Conservation (phyloP, 2,329 filamentous ascomycete species). For the Hysterium pulicare region DNA sequence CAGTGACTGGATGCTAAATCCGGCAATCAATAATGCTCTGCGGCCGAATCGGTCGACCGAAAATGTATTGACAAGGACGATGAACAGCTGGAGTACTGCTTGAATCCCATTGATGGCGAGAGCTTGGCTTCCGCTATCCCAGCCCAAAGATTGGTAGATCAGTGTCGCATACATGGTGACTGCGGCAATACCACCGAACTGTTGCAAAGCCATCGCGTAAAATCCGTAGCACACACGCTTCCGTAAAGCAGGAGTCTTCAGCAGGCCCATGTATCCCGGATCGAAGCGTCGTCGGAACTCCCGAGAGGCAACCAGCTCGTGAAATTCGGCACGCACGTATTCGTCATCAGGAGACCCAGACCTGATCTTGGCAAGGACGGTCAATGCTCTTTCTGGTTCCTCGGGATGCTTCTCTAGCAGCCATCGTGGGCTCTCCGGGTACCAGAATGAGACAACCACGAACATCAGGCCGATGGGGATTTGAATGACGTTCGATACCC, state of each 20-base stretch:
- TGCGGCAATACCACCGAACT: constrained; percentile 32
- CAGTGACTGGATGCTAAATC: constrained; percentile 37
- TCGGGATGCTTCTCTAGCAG: constrained; percentile 37
- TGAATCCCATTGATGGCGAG: constrained; percentile 40
- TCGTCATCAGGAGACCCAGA: constrained; percentile 27
- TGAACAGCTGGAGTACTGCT: constrained; percentile 37
- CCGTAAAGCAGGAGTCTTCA: constrained; percentile 31
- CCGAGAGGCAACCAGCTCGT: constrained; percentile 35
- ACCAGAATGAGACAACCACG: constrained; percentile 38
- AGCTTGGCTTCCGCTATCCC: constrained; percentile 34
- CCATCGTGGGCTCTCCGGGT: constrained; percentile 37
- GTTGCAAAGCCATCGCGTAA: constrained; percentile 22
- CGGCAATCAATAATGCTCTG: constrained; percentile 32
- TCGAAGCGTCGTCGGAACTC: constrained; percentile 33
- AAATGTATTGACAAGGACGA: constrained; percentile 41
- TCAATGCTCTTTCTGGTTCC: constrained; percentile 27
- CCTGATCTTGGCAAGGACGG: constrained; percentile 30
- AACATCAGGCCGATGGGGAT: constrained; percentile 41
- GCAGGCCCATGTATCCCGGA: constrained; percentile 31
- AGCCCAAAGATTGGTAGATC: constrained; percentile 40
- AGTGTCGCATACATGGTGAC: constrained; percentile 40
- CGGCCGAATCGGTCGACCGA: constrained; percentile 38
- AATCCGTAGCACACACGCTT: constrained; percentile 39
- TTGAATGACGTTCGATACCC: constrained; percentile 42
- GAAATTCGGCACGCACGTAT: constrained; percentile 34